Evolutionary conservation across 2,329 filamentous ascomycete genomes (phyloP), one percentile per base, ranked within the genome.

Genomic region (Ramichloridium luteum): DNA sequence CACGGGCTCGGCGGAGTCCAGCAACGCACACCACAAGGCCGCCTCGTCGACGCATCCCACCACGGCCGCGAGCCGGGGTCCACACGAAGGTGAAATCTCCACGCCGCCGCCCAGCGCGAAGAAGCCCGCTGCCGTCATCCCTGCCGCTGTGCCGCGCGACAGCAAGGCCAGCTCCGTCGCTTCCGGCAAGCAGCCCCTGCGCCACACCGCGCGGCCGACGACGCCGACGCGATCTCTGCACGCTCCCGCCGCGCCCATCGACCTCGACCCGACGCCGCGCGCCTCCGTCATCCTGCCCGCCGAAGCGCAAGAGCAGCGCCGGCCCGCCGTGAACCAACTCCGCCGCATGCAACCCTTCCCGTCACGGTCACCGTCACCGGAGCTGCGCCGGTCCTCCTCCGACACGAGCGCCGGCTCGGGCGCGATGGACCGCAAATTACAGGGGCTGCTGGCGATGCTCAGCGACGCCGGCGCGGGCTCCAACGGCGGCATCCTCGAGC

Each of bases 401-500:
- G 38, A 40, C n/a, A 30, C 31, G 22, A 32, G 36, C 30, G 34
- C 8, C 20, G n/a, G n/a, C 20, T 8, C 20, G 32, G 34, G 27
- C 12, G 8, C 20, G 8, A n/a, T n/a, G 8, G 16, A 12, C 35
- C 34, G 4, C 31, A 41, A 36, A 22, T 27, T 52, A 13, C 43
- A 42, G 4, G 45, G 40, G 25, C 38, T 51, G 11, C 30, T 45
- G 6, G 30, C 43, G 13, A 36, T 38, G 2, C 42, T 45, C 16
- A 38, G 34, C 22, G 45, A 46, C 25, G 33, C 25, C 4, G 42
- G 47, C 25, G 45, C 8, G 8, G 20, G 20, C 20, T 8, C 20
- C 20, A 23, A 8, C 20, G 61, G 64, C 10, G 65, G 65, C 12
- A 81, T 84, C 29, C 62, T 83, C 15, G 80, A 85, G 53, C 78